Conservation (phyloP, 208 protist species). For the Crithidia acanthocephali region DNA sequence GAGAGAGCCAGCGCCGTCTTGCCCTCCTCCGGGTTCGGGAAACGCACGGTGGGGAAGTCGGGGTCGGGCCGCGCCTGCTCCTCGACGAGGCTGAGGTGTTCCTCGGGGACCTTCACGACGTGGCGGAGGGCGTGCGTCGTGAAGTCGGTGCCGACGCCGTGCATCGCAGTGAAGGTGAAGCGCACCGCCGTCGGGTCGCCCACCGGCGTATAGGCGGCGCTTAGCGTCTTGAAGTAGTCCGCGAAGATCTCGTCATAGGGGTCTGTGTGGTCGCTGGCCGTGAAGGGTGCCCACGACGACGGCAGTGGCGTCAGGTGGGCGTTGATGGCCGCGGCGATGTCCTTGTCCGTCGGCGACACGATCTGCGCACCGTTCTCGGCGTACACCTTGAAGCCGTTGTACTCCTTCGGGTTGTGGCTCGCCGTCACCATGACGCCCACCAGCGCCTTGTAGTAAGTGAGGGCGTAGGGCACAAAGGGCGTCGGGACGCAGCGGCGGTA, state of each 20-base stretch:
- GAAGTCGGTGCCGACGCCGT: constrained; percentile 96
- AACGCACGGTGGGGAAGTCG: constrained; percentile 97
- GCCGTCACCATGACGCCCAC: constrained; percentile 98
- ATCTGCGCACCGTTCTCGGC: constrained; percentile 97
- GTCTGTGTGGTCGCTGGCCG: constrained; percentile 46
- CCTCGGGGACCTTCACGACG: constrained; percentile 59
- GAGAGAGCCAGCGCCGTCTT: constrained; percentile 88
- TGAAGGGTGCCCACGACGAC: constrained; percentile 56
- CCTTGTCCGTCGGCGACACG: constrained; percentile 94
- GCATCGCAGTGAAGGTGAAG: constrained; percentile 88
- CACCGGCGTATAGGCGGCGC: constrained; percentile 39
- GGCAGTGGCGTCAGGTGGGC: constrained; percentile 85
- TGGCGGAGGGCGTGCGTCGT: constrained; percentile 61
- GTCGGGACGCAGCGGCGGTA: constrained; percentile 89
- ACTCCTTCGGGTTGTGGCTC: constrained; percentile 98
- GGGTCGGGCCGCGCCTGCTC: constrained; percentile 96
- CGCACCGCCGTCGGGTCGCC: constrained; percentile 32
- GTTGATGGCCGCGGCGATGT: constrained; percentile 91
- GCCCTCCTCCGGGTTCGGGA: constrained; percentile 99
- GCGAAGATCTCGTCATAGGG: constrained; percentile 58
- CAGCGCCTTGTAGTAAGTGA: constrained; percentile 54
- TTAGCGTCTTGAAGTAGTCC: constrained; percentile 69
- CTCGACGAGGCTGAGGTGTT: constrained; percentile 59
- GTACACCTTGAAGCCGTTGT: constrained; percentile 99
- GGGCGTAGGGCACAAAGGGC: constrained; percentile 91